phyloP scores from a whole-genome alignment of 192 early-diverging fungal genomes.

The Podila clonocystis region DNA sequence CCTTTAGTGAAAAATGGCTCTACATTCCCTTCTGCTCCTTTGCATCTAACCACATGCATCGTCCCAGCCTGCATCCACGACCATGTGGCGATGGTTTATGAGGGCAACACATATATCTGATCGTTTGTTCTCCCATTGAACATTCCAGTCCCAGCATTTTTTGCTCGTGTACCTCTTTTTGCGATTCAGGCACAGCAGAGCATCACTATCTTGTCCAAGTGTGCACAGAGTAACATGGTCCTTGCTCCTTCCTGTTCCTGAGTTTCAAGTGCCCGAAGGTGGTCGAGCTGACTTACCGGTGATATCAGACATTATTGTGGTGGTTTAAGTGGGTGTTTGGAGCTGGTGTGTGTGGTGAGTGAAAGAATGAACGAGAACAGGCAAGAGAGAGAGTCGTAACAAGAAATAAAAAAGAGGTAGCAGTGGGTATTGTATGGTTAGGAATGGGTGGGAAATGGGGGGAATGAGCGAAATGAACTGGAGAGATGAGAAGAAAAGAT shows the following conservation, averaged over 20 bases:
- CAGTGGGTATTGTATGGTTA: background rate
- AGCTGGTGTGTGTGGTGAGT: background rate
- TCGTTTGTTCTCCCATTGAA: too few species aligned
- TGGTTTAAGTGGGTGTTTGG: too few species aligned
- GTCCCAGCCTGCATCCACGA: too few species aligned
- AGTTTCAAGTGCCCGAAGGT: background rate
- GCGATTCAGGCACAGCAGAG: too few species aligned
- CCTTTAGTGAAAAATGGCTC: too few species aligned
- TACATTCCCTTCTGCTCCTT: too few species aligned
- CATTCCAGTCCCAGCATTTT: too few species aligned
- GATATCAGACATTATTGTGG: slow-evolving; percentile 36
- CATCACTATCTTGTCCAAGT: background rate
- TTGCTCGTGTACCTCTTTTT: too few species aligned
- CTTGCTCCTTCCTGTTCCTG: background rate
- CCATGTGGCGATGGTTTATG: too few species aligned
- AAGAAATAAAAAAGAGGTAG: background rate
- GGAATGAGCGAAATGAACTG: slow-evolving; percentile 6
- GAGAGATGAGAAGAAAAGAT: background rate
- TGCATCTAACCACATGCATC: too few species aligned
- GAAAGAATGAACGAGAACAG: background rate
- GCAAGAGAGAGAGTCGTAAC: slow-evolving; percentile 11
- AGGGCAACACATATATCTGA: too few species aligned
- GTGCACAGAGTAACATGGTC: background rate
- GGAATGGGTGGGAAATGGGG: background rate
- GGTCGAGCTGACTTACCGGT: slow-evolving; percentile 19